Conservation (phyloP, 2,329 filamentous ascomycete genomes). For the Cladophialophora psammophila region DNA sequence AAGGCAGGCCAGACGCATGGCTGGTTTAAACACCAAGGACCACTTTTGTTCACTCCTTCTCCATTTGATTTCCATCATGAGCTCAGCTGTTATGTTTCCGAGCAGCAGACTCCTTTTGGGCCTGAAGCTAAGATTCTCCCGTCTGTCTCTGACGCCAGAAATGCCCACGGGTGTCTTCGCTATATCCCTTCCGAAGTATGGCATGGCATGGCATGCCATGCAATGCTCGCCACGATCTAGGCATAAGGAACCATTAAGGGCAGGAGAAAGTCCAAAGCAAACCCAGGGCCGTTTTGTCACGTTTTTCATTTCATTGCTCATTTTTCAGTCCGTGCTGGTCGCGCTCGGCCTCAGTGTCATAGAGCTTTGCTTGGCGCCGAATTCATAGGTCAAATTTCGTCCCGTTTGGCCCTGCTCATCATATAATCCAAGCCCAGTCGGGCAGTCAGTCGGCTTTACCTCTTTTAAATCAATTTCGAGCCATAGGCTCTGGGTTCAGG, state of each 20-base stretch:
- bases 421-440: not conserved
- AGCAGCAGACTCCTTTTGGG: too few relatives aligned
- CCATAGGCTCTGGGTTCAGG: not conserved
- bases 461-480: not conserved
- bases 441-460: not conserved
- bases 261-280: not conserved
- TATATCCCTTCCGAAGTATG: not conserved
- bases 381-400: not conserved
- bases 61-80: not conserved
- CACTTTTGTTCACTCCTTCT: not conserved
- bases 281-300: not conserved
- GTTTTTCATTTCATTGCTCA: constrained; percentile 1
- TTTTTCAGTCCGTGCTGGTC: not conserved
- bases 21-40: not conserved
- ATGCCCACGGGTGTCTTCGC: not conserved
- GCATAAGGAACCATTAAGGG: not conserved
- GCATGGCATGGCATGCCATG: not conserved
- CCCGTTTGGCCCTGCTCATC: not conserved
- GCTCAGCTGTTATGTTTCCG: not conserved
- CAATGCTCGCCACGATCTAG: not conserved
- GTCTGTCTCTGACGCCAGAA: not conserved
- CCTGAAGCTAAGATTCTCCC: not conserved
- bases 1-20: not conserved
- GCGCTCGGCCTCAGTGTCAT: not conserved
- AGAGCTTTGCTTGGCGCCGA: not conserved